Percentiles rank a stretch among this genome's conserved stretches.
These are phyloP conservation scores for Xylaria sp. DNA, from an alignment of 2,329 filamentous ascomycete genomes.

Conservation along the genomic window DNA sequence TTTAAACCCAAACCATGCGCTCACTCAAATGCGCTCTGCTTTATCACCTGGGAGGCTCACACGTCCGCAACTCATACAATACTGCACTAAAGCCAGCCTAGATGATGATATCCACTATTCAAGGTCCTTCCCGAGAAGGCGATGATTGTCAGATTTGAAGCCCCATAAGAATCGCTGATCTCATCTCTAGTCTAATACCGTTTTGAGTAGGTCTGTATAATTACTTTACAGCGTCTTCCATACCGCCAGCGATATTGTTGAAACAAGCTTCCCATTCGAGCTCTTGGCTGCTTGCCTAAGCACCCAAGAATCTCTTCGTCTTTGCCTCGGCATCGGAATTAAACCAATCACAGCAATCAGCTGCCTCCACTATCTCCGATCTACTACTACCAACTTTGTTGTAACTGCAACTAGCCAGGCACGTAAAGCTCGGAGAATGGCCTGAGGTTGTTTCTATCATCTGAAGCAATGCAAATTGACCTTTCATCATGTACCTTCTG, in stretches of 20 bases:
- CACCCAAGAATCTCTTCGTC: background rate
- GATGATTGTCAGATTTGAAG: too few species aligned
- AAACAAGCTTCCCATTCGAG: constrained; percentile 15
- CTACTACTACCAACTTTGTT: too few species aligned
- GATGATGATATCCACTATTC: background rate
- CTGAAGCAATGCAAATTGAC: too few species aligned
- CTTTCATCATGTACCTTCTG: too few species aligned
- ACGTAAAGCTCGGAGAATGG: too few species aligned
- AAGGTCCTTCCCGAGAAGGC: too few species aligned
- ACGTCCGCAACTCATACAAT: background rate
- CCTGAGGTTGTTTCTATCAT: too few species aligned
- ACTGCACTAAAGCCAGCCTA: background rate
- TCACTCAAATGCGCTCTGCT: background rate
- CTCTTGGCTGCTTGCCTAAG: constrained; percentile 2
- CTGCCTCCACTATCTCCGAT: too few species aligned
- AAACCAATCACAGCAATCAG: too few species aligned
- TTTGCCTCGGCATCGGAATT: background rate
- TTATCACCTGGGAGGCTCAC: background rate
- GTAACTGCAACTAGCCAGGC: too few species aligned
- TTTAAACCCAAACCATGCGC: background rate
- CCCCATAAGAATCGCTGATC: too few species aligned
- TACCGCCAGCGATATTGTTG: background rate
- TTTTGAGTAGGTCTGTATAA: constrained; percentile 2
- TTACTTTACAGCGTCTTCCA: background rate
- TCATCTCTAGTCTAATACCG: too few species aligned